Conservation (phyloP, 2,329 filamentous ascomycete genomes). For the Ascochyta clinopodiicola region DNA sequence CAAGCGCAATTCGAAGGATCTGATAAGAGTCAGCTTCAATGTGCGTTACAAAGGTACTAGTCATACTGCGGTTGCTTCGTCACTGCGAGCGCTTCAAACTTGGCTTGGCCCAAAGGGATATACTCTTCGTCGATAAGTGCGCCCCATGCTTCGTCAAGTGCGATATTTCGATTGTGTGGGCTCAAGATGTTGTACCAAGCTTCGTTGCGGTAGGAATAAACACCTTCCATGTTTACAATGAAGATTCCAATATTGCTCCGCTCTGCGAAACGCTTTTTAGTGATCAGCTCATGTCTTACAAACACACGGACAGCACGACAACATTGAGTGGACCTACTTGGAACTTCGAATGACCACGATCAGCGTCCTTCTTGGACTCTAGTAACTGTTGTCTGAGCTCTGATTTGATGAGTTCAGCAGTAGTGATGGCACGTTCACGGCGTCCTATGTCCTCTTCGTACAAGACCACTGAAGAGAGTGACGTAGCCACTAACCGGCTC, state of each 20-base stretch:
- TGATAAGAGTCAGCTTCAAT: slow-evolving; percentile 1
- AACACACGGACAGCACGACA: background rate
- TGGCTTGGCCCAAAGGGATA: slow-evolving; percentile 16
- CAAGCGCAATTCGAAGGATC: slow-evolving; percentile 47
- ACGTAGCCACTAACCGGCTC: slow-evolving; percentile 47
- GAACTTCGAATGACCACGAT: slow-evolving; percentile 37
- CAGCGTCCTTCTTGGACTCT: slow-evolving; percentile 36
- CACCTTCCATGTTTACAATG: slow-evolving; percentile 42
- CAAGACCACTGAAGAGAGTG: slow-evolving; percentile 48
- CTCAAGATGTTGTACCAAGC: slow-evolving; percentile 47
- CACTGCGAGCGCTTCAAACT: slow-evolving; percentile 20
- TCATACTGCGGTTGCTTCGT: slow-evolving; percentile 28
- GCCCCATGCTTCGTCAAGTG: slow-evolving; percentile 29
- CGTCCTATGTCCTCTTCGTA: slow-evolving; percentile 49
- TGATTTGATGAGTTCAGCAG: slow-evolving; percentile 24
- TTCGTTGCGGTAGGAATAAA: slow-evolving; percentile 48
- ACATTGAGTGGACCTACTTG: slow-evolving; percentile 17
- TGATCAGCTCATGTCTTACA: background rate
- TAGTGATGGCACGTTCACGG: slow-evolving; percentile 40
- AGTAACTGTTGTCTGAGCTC: slow-evolving; percentile 16
- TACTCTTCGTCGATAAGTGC: slow-evolving; percentile 27
- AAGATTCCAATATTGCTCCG: slow-evolving; percentile 49
- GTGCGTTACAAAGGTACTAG: no score
- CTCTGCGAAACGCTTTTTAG: slow-evolving; percentile 15
- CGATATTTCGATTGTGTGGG: slow-evolving; percentile 15